Conservation (phyloP, 2,329 filamentous ascomycete species). For the Colletotrichum sp. region DNA sequence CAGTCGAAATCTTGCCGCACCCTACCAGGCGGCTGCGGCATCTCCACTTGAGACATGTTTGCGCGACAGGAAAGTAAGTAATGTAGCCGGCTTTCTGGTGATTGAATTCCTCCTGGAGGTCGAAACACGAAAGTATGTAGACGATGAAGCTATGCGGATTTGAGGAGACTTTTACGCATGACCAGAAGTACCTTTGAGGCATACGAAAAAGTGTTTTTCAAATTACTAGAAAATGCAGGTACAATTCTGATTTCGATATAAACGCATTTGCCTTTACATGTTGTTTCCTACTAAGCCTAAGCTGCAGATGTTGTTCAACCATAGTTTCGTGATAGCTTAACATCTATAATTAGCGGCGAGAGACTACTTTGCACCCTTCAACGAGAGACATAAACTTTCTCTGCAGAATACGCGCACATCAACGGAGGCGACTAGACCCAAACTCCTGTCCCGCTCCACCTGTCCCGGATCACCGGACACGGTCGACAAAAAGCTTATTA, state of each 20-base stretch:
- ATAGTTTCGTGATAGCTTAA: not conserved
- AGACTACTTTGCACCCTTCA: not conserved
- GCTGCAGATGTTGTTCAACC: not conserved
- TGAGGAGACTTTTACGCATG: not conserved
- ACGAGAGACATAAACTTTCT: not conserved
- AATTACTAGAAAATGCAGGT: accelerated
- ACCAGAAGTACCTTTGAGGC: not conserved
- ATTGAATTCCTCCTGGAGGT: not conserved
- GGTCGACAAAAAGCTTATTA: conserved; percentile 38
- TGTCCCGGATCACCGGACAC: not conserved
- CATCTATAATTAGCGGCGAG: not conserved
- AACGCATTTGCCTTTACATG: not conserved
- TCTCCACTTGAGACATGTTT: not conserved
- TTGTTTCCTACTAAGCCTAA: not conserved
- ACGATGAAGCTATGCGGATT: not conserved
- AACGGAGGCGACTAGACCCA: not conserved
- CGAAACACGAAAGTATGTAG: not conserved
- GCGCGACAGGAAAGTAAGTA: not conserved
- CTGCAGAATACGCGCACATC: not conserved
- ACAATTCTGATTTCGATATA: not conserved
- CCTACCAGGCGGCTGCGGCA: not conserved
- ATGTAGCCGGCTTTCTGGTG: not conserved
- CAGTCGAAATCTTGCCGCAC: not conserved
- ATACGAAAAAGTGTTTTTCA: not conserved
- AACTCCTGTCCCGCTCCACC: not conserved